Evolutionary conservation across 768 basidiomycete genomes (phyloP).

Genomic region (Tylopilus sp.): DNA sequence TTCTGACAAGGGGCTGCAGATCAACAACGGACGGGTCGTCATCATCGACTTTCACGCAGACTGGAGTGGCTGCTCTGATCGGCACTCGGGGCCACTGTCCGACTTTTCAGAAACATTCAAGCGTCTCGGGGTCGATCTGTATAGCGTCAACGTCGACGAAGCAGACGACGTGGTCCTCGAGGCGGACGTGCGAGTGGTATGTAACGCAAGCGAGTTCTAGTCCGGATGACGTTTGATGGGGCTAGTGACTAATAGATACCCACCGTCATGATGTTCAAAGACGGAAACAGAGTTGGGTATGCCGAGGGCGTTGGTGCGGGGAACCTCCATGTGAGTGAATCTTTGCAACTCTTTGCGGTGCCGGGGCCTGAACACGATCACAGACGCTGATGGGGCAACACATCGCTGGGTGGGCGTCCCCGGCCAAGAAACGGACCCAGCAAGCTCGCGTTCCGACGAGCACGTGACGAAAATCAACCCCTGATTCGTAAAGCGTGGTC

Average conservation of each 20-base stretch:
- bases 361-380: not conserved
- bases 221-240: not conserved
- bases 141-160: slow-evolving; percentile 73
- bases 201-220: slow-evolving; percentile 17
- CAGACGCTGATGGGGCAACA: slow-evolving; percentile 24
- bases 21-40: slow-evolving; percentile 25
- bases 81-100: slow-evolving; percentile 6
- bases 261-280: slow-evolving; percentile 30
- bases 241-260: slow-evolving; percentile 15
- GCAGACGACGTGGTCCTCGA: slow-evolving; percentile 51
- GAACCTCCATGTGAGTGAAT: slow-evolving; percentile 25
- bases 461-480: slow-evolving; percentile 19
- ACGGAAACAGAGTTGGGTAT: slow-evolving; percentile 25
- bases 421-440: not conserved
- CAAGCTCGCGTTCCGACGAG: not conserved
- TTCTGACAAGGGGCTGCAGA: slow-evolving; percentile 7
- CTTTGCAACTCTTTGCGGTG: not conserved
- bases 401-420: slow-evolving; percentile 6
- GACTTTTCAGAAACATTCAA: slow-evolving; percentile 24
- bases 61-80: slow-evolving; percentile 8
- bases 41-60: slow-evolving; percentile 23
- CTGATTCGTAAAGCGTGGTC: not conserved
- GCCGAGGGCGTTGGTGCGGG: slow-evolving; percentile 25
- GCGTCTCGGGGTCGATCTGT: slow-evolving; percentile 47
- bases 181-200: slow-evolving; percentile 58